Conservation (phyloP, 228 moss, liverwort and hornwort species). For the Sphagnum magellanicum region DNA sequence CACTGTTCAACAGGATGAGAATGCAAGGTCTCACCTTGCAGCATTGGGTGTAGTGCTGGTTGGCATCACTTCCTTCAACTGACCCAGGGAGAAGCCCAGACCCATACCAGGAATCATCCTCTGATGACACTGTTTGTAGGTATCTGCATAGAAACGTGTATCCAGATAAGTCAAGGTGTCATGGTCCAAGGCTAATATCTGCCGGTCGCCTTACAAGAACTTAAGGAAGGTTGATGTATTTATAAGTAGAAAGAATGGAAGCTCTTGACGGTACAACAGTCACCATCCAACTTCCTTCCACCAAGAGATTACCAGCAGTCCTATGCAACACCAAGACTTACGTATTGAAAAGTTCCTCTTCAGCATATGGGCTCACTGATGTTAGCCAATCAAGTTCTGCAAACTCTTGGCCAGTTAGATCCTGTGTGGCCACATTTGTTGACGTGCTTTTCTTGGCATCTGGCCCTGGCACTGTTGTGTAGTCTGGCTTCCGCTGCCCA, state of each 20-base stretch:
- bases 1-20: too few relatives aligned
- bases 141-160: slow-evolving; percentile 25
- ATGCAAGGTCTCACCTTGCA: slow-evolving; percentile 32
- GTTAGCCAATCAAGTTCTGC: slow-evolving; percentile 61
- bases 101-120: slow-evolving; percentile 74
- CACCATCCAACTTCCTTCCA: background rate
- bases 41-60: slow-evolving; percentile 67
- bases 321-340: slow-evolving; percentile 4
- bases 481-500: slow-evolving; percentile 63
- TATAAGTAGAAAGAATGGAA: background rate
- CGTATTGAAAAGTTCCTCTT: slow-evolving; percentile 46
- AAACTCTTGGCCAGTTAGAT: slow-evolving; percentile 40
- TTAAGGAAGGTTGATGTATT: background rate
- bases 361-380: slow-evolving; percentile 25
- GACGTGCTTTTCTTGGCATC: slow-evolving; percentile 5
- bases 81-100: slow-evolving; percentile 71
- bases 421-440: slow-evolving; percentile 6
- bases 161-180: background rate
- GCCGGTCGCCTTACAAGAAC: background rate
- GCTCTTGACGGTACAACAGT: background rate
- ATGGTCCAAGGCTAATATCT: background rate
- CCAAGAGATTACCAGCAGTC: background rate
- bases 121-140: slow-evolving; percentile 36
- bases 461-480: slow-evolving; percentile 17
- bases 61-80: slow-evolving; percentile 69